phyloP scores from a whole-genome alignment of 2,329 filamentous ascomycete species.

The Xylaria sp. region DNA sequence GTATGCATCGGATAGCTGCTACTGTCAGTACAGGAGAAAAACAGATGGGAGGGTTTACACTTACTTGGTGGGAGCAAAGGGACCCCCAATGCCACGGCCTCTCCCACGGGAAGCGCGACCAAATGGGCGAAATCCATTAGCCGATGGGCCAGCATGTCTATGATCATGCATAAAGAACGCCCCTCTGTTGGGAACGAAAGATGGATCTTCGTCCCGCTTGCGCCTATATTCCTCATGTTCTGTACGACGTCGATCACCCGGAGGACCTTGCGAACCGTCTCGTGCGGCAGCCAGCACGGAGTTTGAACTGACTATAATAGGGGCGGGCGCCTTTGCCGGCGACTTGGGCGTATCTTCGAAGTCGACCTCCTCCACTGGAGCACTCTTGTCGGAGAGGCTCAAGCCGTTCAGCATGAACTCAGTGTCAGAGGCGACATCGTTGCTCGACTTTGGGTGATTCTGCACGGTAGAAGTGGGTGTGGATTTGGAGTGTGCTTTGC shows the following conservation, averaged over 20 bases:
- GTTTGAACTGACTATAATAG: constrained; percentile 66
- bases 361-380: constrained; percentile 58
- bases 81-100: constrained; percentile 66
- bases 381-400: constrained; percentile 57
- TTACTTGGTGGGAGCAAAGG: constrained; percentile 72
- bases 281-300: constrained; percentile 56
- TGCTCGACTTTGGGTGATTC: constrained; percentile 50
- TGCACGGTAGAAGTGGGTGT: constrained; percentile 48
- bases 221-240: constrained; percentile 93
- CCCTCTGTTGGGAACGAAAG: constrained; percentile 93
- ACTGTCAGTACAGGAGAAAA: constrained; percentile 38
- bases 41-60: constrained; percentile 49
- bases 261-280: constrained; percentile 63
- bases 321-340: constrained; percentile 57
- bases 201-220: constrained; percentile 87
- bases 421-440: constrained; percentile 62
- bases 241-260: constrained; percentile 77
- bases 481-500: constrained; percentile 45
- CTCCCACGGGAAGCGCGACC: constrained; percentile 73
- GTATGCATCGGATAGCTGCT: constrained; percentile 56
- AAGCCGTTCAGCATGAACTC: constrained; percentile 69
- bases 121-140: constrained; percentile 81
- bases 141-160: constrained; percentile 78
- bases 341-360: constrained; percentile 57
- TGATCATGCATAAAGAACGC: constrained; percentile 98